Conservation (phyloP, 75 land plant species). For the Larix kaempferi region DNA sequence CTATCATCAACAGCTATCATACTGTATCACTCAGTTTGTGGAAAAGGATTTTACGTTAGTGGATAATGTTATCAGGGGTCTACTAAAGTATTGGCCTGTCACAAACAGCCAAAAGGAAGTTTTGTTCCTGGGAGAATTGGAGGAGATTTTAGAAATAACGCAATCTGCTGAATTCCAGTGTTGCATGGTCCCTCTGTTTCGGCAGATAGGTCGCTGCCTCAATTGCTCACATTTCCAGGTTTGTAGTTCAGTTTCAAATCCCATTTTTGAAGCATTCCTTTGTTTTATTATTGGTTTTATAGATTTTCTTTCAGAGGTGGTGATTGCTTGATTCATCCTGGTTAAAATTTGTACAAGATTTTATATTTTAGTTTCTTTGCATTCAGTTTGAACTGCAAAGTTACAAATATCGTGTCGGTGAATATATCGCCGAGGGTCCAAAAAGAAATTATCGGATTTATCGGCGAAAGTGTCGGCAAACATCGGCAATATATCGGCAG, state of each 20-base stretch:
- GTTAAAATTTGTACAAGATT: not conserved
- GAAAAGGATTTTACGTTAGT: conserved; percentile 26
- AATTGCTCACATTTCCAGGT: conserved; percentile 37
- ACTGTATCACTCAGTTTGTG: conserved; percentile 35
- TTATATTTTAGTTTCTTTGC: not conserved
- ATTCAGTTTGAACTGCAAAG: not conserved
- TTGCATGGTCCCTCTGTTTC: conserved; percentile 26
- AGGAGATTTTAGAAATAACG: conserved; percentile 24
- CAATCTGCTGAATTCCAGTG: conserved; percentile 42
- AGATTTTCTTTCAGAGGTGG: not conserved
- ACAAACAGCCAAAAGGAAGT: conserved; percentile 36
- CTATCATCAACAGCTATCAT: conserved; percentile 30
- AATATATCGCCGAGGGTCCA: too few relatives aligned
- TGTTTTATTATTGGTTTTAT: not conserved
- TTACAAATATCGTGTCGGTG: too few relatives aligned
- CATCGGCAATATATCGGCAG: too few relatives aligned
- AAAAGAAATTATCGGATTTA: too few relatives aligned
- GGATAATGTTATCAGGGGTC: conserved; percentile 22
- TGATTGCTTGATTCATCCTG: not conserved
- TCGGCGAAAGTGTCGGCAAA: too few relatives aligned
- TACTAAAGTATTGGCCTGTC: conserved; percentile 29
- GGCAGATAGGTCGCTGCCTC: conserved; percentile 26
- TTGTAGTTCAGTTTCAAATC: not conserved
- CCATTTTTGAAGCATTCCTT: not conserved
- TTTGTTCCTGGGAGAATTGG: conserved; percentile 23